Evolutionary conservation across 2,329 filamentous ascomycete species (phyloP).

Genomic region (Neofusicoccum sp.): DNA sequence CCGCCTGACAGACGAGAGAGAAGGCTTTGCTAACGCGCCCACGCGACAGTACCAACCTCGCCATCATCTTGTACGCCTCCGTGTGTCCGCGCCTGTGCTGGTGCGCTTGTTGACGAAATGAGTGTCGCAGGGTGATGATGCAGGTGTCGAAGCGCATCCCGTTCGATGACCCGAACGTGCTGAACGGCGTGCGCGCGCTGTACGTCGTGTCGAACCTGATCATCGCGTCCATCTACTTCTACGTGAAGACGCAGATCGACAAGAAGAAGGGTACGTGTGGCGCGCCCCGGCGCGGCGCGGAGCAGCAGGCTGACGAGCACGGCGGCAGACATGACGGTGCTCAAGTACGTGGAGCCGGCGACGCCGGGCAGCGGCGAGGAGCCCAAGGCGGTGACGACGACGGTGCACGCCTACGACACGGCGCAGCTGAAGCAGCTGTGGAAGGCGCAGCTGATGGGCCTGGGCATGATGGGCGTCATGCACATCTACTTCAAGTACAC

Average conservation of each 20-base stretch:
- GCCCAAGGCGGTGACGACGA: conserved; percentile 94
- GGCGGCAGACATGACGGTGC: conserved; percentile 81
- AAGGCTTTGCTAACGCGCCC: conserved; percentile 29
- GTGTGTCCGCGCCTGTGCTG: background rate
- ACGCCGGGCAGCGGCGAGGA: conserved; percentile 93
- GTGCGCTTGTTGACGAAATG: conserved; percentile 1
- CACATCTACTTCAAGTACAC: conserved; percentile 99
- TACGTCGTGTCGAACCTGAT: conserved; percentile 76
- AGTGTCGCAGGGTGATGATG: conserved; percentile 69
- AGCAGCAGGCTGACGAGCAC: background rate
- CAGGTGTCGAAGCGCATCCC: conserved; percentile 95
- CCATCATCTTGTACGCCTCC: conserved; percentile 71
- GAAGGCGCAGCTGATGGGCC: conserved; percentile 91
- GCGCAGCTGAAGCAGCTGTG: conserved; percentile 81
- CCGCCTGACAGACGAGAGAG: background rate
- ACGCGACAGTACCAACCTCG: conserved; percentile 74
- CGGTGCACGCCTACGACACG: conserved; percentile 91
- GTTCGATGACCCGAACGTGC: conserved; percentile 81
- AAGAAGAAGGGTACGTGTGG: conserved; percentile 85
- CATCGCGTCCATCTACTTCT: conserved; percentile 83
- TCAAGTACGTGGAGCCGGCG: conserved; percentile 97
- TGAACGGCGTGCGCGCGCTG: conserved; percentile 64
- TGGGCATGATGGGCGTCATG: conserved; percentile 99
- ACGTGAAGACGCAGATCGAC: conserved; percentile 83
- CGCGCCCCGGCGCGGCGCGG: background rate